Percentiles rank a stretch among this genome's conserved stretches.
Evolutionary conservation across 2,329 filamentous ascomycete genomes (phyloP).

Genomic region (Colletotrichum phormii): DNA sequence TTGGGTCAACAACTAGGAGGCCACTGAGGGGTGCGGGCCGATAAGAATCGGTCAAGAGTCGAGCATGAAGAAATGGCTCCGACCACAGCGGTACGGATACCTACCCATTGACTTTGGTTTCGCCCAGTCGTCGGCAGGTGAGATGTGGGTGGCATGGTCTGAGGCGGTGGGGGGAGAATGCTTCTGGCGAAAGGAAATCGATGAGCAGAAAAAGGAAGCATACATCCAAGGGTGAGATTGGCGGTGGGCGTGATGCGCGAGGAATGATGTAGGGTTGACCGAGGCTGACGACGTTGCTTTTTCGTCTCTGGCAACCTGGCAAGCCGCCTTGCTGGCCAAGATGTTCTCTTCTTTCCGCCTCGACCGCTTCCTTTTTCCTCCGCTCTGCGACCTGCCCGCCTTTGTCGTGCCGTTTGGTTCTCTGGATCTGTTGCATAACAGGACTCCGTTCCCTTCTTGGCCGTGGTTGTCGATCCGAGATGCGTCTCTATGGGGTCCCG

Average conservation of each 20-base stretch:
- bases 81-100: not conserved
- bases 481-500: conserved; percentile 20
- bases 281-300: conserved; percentile 23
- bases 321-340: not conserved
- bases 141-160: not conserved
- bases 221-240: conserved; percentile 17
- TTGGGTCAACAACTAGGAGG: not conserved
- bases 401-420: conserved; percentile 1
- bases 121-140: not conserved
- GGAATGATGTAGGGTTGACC: conserved; percentile 26
- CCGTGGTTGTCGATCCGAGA: conserved; percentile 26
- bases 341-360: not conserved
- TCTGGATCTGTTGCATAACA: not conserved
- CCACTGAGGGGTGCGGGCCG: not conserved
- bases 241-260: conserved; percentile 23
- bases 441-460: not conserved
- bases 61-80: not conserved
- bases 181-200: conserved; percentile 6
- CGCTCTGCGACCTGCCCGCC: not conserved
- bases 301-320: not conserved
- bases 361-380: not conserved
- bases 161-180: conserved; percentile 7
- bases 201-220: conserved; percentile 15
- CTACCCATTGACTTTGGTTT: not conserved
- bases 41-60: not conserved